These are phyloP conservation scores for Xylariales sp. DNA, from an alignment of 2,329 filamentous ascomycete species.

Conservation along the genomic window DNA sequence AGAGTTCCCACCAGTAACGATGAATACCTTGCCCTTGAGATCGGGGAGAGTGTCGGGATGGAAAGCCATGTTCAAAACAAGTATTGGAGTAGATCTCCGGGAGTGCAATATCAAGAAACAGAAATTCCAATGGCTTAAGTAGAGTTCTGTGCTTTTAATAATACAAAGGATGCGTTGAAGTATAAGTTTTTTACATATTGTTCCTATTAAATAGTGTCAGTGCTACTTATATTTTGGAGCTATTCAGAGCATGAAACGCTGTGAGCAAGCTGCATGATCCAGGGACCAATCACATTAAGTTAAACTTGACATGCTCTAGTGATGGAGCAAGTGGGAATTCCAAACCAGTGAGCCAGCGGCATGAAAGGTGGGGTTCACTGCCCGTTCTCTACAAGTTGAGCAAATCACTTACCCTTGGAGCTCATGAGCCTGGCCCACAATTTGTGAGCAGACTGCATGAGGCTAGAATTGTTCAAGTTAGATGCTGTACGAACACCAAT, in stretches of 20 bases:
- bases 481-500: background rate
- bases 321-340: constrained; percentile 11
- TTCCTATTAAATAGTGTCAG: constrained; percentile 12
- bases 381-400: constrained; percentile 5
- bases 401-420: background rate
- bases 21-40: constrained; percentile 35
- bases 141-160: constrained; percentile 8
- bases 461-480: constrained; percentile 17
- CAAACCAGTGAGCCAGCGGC: constrained; percentile 20
- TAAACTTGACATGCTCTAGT: constrained; percentile 2
- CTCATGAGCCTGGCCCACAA: constrained; percentile 2
- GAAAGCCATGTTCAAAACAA: constrained; percentile 27
- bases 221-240: constrained; percentile 9
- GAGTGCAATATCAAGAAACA: background rate
- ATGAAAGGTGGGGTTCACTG: constrained; percentile 13
- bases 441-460: constrained; percentile 32
- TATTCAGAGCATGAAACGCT: constrained; percentile 14
- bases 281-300: constrained; percentile 8
- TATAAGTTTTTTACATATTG: constrained; percentile 18
- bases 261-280: constrained; percentile 19
- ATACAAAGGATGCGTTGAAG: constrained; percentile 12
- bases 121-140: background rate
- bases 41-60: constrained; percentile 35
- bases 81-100: constrained; percentile 5
- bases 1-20: constrained; percentile 41